Evolutionary conservation across 306 rosid species (phyloP).

Genomic region (Quercus glauca): DNA sequence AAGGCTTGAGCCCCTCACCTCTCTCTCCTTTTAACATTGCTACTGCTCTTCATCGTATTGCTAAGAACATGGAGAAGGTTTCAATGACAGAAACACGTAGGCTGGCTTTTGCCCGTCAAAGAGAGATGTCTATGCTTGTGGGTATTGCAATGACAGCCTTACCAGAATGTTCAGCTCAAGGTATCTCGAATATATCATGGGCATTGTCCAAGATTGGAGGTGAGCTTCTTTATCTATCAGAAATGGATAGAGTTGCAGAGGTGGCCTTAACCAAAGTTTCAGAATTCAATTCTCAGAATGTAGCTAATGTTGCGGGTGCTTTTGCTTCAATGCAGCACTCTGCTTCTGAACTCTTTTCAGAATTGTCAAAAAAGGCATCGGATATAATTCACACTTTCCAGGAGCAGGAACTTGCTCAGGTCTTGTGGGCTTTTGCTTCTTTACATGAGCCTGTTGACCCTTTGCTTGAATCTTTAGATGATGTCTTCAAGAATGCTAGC

Average conservation of each 20-base stretch:
- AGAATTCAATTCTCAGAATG: slow-evolving; percentile 85
- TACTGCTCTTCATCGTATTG: slow-evolving; percentile 91
- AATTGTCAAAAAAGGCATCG: slow-evolving; percentile 64
- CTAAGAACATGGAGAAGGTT: slow-evolving; percentile 89
- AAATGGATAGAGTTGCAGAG: slow-evolving; percentile 94
- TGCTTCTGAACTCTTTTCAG: slow-evolving; percentile 69
- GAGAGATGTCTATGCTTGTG: slow-evolving; percentile 92
- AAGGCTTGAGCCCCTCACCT: slow-evolving; percentile 90
- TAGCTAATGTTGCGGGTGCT: slow-evolving; percentile 86
- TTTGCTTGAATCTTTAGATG: slow-evolving; percentile 68
- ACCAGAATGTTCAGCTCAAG: slow-evolving; percentile 90
- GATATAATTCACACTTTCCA: slow-evolving; percentile 65
- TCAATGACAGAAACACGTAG: slow-evolving; percentile 66
- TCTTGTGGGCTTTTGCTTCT: slow-evolving; percentile 94
- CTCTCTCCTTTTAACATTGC: slow-evolving; percentile 89
- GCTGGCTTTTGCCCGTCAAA: slow-evolving; percentile 79
- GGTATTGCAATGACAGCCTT: slow-evolving; percentile 78
- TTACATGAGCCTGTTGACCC: slow-evolving; percentile 61
- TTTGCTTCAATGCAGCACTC: slow-evolving; percentile 96
- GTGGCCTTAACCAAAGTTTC: slow-evolving; percentile 69
- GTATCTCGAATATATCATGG: slow-evolving; percentile 85
- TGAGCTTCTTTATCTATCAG: slow-evolving; percentile 78
- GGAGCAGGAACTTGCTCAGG: slow-evolving; percentile 91
- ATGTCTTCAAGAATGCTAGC: slow-evolving; percentile 32
- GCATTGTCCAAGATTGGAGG: slow-evolving; percentile 94